phyloP scores from a whole-genome alignment of 108 stramenopile genomes.

The Aurantiochytrium sp. region DNA sequence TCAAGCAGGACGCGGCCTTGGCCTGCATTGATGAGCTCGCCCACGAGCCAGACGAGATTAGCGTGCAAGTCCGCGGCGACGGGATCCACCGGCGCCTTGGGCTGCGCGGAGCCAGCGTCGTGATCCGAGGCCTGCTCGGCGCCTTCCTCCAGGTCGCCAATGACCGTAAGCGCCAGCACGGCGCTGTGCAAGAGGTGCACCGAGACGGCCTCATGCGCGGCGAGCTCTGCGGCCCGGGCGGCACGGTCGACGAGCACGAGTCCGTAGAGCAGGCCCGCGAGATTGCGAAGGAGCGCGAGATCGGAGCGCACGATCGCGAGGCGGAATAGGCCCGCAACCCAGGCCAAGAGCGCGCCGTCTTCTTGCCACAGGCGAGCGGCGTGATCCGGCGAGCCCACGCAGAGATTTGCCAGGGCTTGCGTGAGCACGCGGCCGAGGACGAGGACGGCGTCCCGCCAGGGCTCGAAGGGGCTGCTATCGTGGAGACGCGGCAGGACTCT shows the following conservation, averaged over 20 bases:
- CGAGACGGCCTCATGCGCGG: neutral
- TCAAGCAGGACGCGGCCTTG: neutral
- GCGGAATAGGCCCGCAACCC: neutral
- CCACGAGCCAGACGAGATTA: neutral
- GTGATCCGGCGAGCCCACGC: neutral
- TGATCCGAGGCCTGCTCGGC: no score
- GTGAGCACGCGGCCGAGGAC: neutral
- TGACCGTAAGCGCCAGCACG: neutral
- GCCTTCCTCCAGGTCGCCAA: neutral
- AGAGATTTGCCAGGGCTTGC: neutral
- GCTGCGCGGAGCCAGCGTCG: no score
- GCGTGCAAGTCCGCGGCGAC: constrained; percentile 4
- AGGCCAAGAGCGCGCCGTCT: neutral
- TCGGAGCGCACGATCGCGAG: neutral
- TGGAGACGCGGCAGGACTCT: neutral
- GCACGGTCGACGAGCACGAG: neutral
- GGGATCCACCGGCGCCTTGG: neutral
- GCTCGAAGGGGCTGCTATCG: neutral
- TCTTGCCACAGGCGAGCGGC: neutral
- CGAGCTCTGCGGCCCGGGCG: neutral
- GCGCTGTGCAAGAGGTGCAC: neutral
- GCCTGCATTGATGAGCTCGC: constrained; percentile 1
- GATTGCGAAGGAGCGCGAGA: neutral
- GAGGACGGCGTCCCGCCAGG: neutral
- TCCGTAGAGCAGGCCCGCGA: neutral